A percentile compares a stretch with the other conserved stretches of the same genome.
Evolutionary conservation across 257 asterid genomes (phyloP).

Genomic region (Gentiana straminea): DNA sequence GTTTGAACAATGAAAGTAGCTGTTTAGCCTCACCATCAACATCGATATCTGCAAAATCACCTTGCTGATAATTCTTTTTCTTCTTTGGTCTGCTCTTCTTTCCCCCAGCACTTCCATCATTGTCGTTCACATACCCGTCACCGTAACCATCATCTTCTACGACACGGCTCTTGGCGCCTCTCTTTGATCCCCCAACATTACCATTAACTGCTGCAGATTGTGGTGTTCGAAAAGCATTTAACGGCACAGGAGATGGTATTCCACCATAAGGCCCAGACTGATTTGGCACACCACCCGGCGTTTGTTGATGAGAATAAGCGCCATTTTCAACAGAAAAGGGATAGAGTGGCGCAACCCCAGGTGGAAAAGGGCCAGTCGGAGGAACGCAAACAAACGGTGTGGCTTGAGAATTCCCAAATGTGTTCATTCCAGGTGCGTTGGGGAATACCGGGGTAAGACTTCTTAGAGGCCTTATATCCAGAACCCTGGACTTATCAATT

Average conservation of each 20-base stretch:
- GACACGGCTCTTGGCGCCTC: conserved; percentile 18
- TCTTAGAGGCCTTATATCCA: conserved; percentile 69
- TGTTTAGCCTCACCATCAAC: conserved; percentile 34
- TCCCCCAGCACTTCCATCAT: conserved; percentile 31
- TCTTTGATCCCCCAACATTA: conserved; percentile 26
- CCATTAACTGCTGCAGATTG: conserved; percentile 40
- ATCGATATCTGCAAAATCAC: conserved; percentile 22
- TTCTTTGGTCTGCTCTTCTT: conserved; percentile 31
- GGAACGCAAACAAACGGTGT: conserved; percentile 83
- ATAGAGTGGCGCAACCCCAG: conserved; percentile 80
- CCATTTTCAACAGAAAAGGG: conserved; percentile 43
- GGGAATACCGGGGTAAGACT: conserved; percentile 75
- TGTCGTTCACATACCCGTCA: conserved; percentile 30
- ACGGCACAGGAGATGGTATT: conserved; percentile 56
- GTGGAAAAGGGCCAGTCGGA: conserved; percentile 88
- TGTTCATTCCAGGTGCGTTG: conserved; percentile 37
- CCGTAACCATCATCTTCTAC: conserved; percentile 46
- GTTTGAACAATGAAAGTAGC: conserved; percentile 39
- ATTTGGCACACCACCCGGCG: conserved; percentile 15
- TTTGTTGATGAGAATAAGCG: conserved; percentile 18
- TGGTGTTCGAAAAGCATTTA: conserved; percentile 68
- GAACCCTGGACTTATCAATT: conserved; percentile 70
- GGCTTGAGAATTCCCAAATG: conserved; percentile 46
- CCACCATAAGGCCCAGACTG: conserved; percentile 26
- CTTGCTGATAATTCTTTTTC: conserved; percentile 18